Evolutionary conservation across 1,284 basidiomycete species (phyloP).

Genomic region (Melampsora larici-populina): DNA sequence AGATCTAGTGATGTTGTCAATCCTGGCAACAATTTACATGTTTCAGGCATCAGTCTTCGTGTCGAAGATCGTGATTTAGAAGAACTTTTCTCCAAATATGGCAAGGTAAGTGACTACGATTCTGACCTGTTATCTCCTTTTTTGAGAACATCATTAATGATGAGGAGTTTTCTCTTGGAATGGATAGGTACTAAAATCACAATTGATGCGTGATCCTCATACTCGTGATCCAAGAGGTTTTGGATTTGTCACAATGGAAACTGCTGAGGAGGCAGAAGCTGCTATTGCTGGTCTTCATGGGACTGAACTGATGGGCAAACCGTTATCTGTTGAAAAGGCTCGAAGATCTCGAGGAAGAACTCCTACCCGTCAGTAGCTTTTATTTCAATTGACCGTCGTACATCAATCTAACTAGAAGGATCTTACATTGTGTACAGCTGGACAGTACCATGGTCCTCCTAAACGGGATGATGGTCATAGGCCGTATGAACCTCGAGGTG

Average conservation of each 20-base stretch:
- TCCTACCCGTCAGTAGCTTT: conserved; percentile 41
- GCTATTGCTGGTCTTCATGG: conserved; percentile 78
- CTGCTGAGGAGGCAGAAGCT: conserved; percentile 78
- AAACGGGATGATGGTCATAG: conserved; percentile 61
- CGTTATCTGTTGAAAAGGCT: conserved; percentile 81
- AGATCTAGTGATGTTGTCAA: conserved; percentile 60
- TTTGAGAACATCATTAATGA: not conserved
- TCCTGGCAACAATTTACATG: conserved; percentile 94
- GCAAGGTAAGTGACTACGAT: conserved; percentile 65
- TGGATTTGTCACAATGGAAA: conserved; percentile 94
- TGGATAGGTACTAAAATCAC: conserved; percentile 63
- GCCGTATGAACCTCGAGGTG: conserved; percentile 67
- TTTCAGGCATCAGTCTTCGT: conserved; percentile 75
- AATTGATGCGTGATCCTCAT: conserved; percentile 96
- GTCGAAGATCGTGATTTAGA: conserved; percentile 84
- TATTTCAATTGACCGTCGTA: not conserved
- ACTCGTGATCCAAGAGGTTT: conserved; percentile 93
- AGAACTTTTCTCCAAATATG: conserved; percentile 79
- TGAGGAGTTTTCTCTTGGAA: not conserved
- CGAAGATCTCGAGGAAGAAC: conserved; percentile 44
- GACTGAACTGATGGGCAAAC: conserved; percentile 79
- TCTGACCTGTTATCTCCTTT: not conserved
- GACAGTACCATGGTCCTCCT: conserved; percentile 44
- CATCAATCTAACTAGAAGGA: not conserved
- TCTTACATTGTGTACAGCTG: conserved; percentile 44